phyloP scores from a whole-genome alignment of 176 grass and related monocot genomes.

The Triticum turgidum region DNA sequence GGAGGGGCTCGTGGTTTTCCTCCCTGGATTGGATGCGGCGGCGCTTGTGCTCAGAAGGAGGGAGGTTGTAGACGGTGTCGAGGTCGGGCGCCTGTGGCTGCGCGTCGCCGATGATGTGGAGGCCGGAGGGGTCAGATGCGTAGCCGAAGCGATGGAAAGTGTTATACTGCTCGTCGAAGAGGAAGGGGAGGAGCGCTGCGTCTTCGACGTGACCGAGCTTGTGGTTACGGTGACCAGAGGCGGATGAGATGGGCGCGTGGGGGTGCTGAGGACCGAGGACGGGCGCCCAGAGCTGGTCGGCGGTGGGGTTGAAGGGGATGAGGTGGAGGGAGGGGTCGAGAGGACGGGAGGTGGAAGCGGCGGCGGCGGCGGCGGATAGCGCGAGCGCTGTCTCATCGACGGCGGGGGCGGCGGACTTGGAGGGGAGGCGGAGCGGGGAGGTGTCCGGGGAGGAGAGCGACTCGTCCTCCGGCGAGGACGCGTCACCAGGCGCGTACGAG shows the following conservation, averaged over 20 bases:
- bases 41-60: conserved; percentile 89
- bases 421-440: conserved; percentile 62
- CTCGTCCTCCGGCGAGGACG: conserved; percentile 20
- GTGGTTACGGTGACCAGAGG: conserved; percentile 85
- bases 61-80: conserved; percentile 84
- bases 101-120: conserved; percentile 69
- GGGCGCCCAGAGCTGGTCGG: conserved; percentile 91
- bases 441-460: conserved; percentile 62
- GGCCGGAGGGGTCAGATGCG: conserved; percentile 80
- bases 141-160: conserved; percentile 95
- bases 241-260: conserved; percentile 63
- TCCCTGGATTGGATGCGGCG: conserved; percentile 71
- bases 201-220: conserved; percentile 96
- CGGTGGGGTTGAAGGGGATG: conserved; percentile 90
- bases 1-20: conserved; percentile 31
- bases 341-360: conserved; percentile 51
- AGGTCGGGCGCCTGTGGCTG: conserved; percentile 39
- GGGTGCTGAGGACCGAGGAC: conserved; percentile 81
- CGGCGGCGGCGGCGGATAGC: conserved; percentile 57
- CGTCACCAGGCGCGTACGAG: conserved; percentile 40
- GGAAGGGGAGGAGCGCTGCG: conserved; percentile 80
- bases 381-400: conserved; percentile 90
- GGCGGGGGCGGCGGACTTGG: conserved; percentile 77
- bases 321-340: conserved; percentile 79
- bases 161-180: conserved; percentile 98